Evolutionary conservation across 176 grass and related monocot genomes (phyloP).

Genomic region (Coix lacrymajobi): DNA sequence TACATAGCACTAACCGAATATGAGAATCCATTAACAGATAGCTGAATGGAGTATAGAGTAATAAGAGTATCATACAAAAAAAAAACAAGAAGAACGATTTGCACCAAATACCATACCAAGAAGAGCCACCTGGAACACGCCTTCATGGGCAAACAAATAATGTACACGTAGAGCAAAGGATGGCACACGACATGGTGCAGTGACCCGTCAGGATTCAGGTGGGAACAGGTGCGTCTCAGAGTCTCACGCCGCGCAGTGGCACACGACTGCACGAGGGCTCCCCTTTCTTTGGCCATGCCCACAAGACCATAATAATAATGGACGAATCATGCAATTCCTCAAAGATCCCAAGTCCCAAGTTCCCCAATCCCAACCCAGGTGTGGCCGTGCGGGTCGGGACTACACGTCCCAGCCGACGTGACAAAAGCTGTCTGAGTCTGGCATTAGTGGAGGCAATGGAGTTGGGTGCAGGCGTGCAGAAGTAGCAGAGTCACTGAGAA

Average conservation of each 20-base stretch:
- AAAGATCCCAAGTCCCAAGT: not conserved
- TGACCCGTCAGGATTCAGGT: not conserved
- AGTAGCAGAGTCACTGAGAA: conserved; percentile 1
- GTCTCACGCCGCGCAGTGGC: not conserved
- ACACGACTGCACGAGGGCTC: too few species aligned
- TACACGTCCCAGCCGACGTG: conserved; percentile 16
- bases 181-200: not conserved
- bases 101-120: too few species aligned
- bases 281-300: too few species aligned
- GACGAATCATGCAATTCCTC: not conserved
- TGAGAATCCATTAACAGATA: not conserved
- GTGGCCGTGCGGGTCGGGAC: not conserved
- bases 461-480: not conserved
- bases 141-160: not conserved
- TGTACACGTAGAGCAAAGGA: not conserved
- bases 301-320: too few species aligned
- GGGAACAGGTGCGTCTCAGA: not conserved
- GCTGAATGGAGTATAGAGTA: not conserved
- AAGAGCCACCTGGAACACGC: not conserved
- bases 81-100: too few species aligned
- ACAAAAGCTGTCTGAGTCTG: conserved; percentile 31
- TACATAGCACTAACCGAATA: not conserved
- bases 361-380: not conserved
- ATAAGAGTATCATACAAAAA: too few species aligned
- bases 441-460: not conserved